Conservation (phyloP, 768 basidiomycete genomes). For the Calocera viscosa region DNA sequence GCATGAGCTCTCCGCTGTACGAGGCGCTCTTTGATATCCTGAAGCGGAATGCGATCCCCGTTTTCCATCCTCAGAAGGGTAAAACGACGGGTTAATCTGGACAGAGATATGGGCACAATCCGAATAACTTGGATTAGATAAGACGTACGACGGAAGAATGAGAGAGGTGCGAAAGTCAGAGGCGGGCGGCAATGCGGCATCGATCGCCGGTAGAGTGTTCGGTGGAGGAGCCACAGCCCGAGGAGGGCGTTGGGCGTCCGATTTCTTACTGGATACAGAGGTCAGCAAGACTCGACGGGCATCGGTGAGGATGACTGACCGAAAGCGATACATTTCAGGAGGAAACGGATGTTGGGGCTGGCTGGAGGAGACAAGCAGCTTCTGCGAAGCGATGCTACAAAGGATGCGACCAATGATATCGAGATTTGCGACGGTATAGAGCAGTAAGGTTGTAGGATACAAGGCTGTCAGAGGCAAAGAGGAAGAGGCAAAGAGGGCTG, state of each 20-base stretch:
- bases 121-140: constrained; percentile 11
- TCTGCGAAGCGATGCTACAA: neutral
- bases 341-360: neutral
- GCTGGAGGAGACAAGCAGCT: neutral
- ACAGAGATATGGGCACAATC: constrained; percentile 10
- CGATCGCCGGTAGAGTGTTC: constrained; percentile 34
- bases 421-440: neutral
- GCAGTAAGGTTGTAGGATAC: neutral
- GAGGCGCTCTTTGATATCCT: constrained; percentile 51
- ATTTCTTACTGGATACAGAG: neutral
- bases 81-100: constrained; percentile 69
- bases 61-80: constrained; percentile 59
- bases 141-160: constrained; percentile 69
- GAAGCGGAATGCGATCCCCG: constrained; percentile 52
- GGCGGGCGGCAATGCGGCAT: constrained; percentile 39
- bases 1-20: constrained; percentile 64
- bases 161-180: constrained; percentile 77
- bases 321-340: neutral
- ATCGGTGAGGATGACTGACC: neutral
- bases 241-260: neutral
- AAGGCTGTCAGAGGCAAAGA: neutral
- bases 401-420: neutral
- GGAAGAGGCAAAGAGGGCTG: neutral
- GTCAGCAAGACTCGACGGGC: neutral
- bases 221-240: constrained; percentile 16